phyloP scores from a whole-genome alignment of 495 filamentous ascomycete species.

The Podospora pseudoanserina region DNA sequence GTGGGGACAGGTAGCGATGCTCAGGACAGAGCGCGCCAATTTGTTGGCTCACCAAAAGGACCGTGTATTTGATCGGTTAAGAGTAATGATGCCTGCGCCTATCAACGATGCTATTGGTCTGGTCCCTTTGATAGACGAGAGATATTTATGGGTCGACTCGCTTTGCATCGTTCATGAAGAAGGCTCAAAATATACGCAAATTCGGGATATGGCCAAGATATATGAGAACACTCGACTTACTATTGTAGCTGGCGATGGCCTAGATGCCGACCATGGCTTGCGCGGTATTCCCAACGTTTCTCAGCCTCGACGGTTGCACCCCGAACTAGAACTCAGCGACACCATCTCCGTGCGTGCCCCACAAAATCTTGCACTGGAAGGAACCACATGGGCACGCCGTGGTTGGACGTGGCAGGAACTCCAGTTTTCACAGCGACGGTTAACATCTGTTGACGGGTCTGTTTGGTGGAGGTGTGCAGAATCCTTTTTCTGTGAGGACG shows the following conservation, averaged over 20 bases:
- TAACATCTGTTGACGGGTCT: too few species aligned
- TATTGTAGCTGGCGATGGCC: neutral
- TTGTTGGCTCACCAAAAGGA: neutral
- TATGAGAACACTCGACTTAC: neutral
- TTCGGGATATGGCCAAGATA: neutral
- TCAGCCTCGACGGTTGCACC: too few species aligned
- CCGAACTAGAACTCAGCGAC: too few species aligned
- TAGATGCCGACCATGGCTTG: neutral
- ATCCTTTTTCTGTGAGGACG: too few species aligned
- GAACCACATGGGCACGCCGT: too few species aligned
- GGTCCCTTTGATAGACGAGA: neutral
- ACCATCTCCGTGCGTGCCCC: too few species aligned
- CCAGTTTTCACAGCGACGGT: too few species aligned
- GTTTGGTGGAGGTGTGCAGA: too few species aligned
- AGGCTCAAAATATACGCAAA: neutral
- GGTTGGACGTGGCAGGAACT: too few species aligned
- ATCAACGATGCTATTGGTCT: neutral
- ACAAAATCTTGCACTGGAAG: too few species aligned
- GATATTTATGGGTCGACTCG: constrained; percentile 8
- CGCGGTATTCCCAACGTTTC: too few species aligned
- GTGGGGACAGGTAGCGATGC: constrained; percentile 8
- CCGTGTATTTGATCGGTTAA: neutral
- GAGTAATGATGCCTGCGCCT: neutral
- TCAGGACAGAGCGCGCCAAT: constrained; percentile 8
- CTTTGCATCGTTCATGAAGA: constrained; percentile 5